phyloP scores from a whole-genome alignment of 2,329 filamentous ascomycete genomes.

The Dothistroma pini region DNA sequence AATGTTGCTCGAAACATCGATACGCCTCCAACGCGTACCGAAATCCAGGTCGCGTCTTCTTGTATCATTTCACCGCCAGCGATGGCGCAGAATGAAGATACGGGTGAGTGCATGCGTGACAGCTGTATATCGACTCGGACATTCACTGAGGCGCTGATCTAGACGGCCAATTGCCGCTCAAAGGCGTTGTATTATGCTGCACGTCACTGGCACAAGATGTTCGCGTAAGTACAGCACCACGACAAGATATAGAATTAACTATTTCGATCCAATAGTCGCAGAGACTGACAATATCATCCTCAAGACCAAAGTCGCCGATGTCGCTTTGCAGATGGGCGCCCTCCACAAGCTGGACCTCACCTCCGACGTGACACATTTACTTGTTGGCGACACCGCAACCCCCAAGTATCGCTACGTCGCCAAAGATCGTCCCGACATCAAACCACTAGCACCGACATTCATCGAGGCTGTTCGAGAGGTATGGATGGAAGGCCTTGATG shows the following conservation, averaged over 20 bases:
- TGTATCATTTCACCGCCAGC: constrained; percentile 7
- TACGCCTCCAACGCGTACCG: not conserved
- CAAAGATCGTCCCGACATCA: constrained; percentile 79
- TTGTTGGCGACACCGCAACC: constrained; percentile 85
- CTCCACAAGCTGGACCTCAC: constrained; percentile 86
- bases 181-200: constrained; percentile 33
- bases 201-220: constrained; percentile 34
- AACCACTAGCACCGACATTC: constrained; percentile 78
- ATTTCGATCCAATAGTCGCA: constrained; percentile 1
- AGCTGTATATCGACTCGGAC: not conserved
- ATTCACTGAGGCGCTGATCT: not conserved
- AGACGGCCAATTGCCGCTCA: constrained; percentile 24
- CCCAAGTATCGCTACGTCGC: constrained; percentile 96
- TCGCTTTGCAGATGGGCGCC: constrained; percentile 78
- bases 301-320: constrained; percentile 44
- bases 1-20: not conserved
- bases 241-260: constrained; percentile 2
- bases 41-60: not conserved
- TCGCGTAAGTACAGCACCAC: constrained; percentile 26
- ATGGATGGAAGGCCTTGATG: constrained; percentile 76
- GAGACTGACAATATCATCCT: constrained; percentile 6
- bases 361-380: constrained; percentile 90
- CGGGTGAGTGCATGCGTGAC: not conserved
- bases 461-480: constrained; percentile 72
- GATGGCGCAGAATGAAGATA: constrained; percentile 17